Base-by-base conservation (phyloP, 768 basidiomycete species). In the Mycena olivaceomarginata region DNA sequence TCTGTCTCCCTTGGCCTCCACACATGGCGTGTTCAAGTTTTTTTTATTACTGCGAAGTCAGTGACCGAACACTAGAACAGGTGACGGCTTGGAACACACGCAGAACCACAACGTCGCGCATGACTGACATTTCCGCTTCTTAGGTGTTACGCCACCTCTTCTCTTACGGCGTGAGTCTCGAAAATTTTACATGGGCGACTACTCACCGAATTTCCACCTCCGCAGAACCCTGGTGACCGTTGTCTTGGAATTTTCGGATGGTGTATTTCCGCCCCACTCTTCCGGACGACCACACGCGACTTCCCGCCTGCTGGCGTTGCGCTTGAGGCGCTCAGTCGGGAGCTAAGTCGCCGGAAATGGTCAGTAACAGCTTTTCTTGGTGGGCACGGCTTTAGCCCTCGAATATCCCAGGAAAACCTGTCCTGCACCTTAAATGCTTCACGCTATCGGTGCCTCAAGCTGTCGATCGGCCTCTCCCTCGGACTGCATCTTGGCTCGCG, bases 151-250 rank as follows among this genome's bases (percentile, higher is more conserved):
- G 48, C 48, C 48, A 12, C 48, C 16, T 51, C 13, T 51, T 51
- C 48, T 51, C 48, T 51, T 51, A 51, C 48, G 48, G 48, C 48
- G 48, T 51, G 48, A 51, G 48, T 51, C 48, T 51, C 48, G 48
- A 51, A 51, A 16, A 16, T 51, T 51, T 51, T 51, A 12, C 48
- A 51, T 51, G 48, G 48, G 13, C 48, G 48, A 16, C 16, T 51
- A 12, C 48, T 51, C 48, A 51, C 16, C 48, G 48, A 51, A 51
- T 51, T 51, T 51, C 48, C 25, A 15, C 48, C 48, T 51, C 16
- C 48, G 13, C 48, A 51, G 48, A 51, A 15, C 48, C 48, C 48
- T 51, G 48, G 12, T 51, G 48, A 51, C 48, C 48, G 48, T 8
- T 18, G 25, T 25, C 25, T 25, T 25, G 25, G 25, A 25, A 51